phyloP scores from a whole-genome alignment of 805 yeast species.

The Ogataea angusta region DNA sequence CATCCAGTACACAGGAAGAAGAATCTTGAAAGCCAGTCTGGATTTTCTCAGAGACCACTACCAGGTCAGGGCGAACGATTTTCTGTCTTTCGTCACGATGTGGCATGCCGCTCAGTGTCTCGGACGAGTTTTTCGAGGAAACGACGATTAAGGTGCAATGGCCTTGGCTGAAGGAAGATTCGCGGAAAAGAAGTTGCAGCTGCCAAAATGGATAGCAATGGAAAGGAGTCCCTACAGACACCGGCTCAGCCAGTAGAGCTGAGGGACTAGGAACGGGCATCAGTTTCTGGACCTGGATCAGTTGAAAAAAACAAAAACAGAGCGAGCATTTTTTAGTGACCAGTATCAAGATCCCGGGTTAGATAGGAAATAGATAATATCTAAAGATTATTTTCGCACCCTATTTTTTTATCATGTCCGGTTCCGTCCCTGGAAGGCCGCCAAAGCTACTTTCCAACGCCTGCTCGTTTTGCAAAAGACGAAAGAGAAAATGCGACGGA shows the following conservation, averaged over 20 bases:
- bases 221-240: slow-evolving; percentile 85
- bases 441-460: slow-evolving; percentile 12
- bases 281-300: slow-evolving; percentile 88
- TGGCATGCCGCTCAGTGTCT: slow-evolving; percentile 98
- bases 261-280: slow-evolving; percentile 85
- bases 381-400: neutral
- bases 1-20: slow-evolving; percentile 97
- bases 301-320: slow-evolving; percentile 56
- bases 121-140: slow-evolving; percentile 95
- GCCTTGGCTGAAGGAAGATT: slow-evolving; percentile 94
- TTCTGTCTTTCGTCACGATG: slow-evolving; percentile 97
- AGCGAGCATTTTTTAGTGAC: slow-evolving; percentile 24
- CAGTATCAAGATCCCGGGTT: slow-evolving; percentile 34
- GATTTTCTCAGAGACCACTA: slow-evolving; percentile 92
- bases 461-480: slow-evolving; percentile 11
- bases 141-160: slow-evolving; percentile 98
- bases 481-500: slow-evolving; percentile 29
- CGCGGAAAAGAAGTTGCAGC: slow-evolving; percentile 75
- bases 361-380: neutral
- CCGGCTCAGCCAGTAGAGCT: slow-evolving; percentile 93
- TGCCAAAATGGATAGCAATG: slow-evolving; percentile 97
- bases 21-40: slow-evolving; percentile 89
- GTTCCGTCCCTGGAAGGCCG: neutral
- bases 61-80: slow-evolving; percentile 91
- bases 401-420: neutral